Percentiles rank a stretch among this genome's conserved stretches.
Evolutionary conservation across 345 rosid genomes (phyloP).

Genomic region (Lepidium sativum): DNA sequence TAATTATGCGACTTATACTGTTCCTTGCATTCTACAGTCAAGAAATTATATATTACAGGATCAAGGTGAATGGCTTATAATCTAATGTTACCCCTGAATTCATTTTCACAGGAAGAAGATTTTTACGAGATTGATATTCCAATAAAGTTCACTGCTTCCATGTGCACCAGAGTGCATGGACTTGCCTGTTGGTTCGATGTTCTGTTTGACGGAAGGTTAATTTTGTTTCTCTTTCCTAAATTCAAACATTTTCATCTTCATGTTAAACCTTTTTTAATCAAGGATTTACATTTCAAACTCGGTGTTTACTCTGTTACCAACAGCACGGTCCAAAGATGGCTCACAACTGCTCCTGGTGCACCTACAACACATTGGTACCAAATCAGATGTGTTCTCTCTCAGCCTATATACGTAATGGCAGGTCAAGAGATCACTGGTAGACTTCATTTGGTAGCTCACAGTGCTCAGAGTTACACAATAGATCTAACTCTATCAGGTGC

Average conservation of each 20-base stretch:
- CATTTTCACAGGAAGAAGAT: conserved; percentile 68
- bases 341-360: conserved; percentile 95
- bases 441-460: conserved; percentile 83
- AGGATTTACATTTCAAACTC: neutral
- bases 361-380: conserved; percentile 99
- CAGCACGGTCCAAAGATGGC: conserved; percentile 95
- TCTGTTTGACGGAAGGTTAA: conserved; percentile 79
- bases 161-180: conserved; percentile 90
- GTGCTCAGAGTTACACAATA: conserved; percentile 86
- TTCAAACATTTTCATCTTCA: neutral
- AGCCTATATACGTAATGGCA: conserved; percentile 91
- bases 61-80: neutral
- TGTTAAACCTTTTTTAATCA: neutral
- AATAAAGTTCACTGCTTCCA: conserved; percentile 65
- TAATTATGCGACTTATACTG: neutral
- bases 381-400: conserved; percentile 85
- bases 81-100: conserved; percentile 1
- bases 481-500: conserved; percentile 81
- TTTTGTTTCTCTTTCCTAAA: neutral
- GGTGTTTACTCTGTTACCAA: conserved; percentile 8
- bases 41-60: neutral
- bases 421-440: conserved; percentile 92
- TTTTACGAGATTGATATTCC: conserved; percentile 89
- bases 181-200: conserved; percentile 99
- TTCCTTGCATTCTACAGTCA: neutral